Conservation (phyloP, 2,329 filamentous ascomycete genomes). For the Hypoxylon sp. region DNA sequence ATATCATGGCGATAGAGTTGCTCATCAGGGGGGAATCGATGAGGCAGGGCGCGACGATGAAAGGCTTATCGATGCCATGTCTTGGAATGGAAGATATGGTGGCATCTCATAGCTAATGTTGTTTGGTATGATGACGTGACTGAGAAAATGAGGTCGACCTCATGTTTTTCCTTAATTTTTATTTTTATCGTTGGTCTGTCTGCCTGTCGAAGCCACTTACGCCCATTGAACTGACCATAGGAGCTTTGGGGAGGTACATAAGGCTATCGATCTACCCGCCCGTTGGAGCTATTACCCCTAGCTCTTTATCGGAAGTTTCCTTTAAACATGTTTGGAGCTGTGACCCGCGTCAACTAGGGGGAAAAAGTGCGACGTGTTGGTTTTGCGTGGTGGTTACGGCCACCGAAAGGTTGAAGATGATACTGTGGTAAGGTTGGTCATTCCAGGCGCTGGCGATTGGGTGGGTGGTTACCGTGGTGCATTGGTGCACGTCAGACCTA, state of each 20-base stretch:
- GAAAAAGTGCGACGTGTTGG: conserved; percentile 20
- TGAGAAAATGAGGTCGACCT: conserved; percentile 22
- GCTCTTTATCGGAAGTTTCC: conserved; percentile 15
- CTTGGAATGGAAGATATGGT: conserved; percentile 35
- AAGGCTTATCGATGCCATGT: conserved; percentile 37
- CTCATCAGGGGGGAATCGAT: conserved; percentile 29
- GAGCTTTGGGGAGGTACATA: no score
- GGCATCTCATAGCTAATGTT: no score
- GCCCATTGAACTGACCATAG: conserved; percentile 11
- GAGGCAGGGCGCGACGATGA: conserved; percentile 38
- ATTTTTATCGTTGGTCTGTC: no score
- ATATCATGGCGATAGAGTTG: conserved; percentile 18
- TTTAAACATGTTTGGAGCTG: conserved; percentile 18
- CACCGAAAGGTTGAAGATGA: background rate
- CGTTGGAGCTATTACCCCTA: no score
- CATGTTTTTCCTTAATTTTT: conserved; percentile 10
- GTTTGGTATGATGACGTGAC: conserved; percentile 5
- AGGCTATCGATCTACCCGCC: no score
- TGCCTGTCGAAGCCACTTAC: conserved; percentile 1
- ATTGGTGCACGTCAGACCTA: background rate
- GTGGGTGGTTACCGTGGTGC: no score
- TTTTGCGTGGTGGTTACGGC: conserved; percentile 18
- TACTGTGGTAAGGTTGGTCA: conserved; percentile 21
- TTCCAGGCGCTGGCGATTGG: conserved; percentile 32
- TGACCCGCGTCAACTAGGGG: conserved; percentile 9